Percentiles rank a stretch among this genome's conserved stretches.
phyloP scores from a whole-genome alignment of 148 eudicot species.

The Rhododendron vialii region DNA sequence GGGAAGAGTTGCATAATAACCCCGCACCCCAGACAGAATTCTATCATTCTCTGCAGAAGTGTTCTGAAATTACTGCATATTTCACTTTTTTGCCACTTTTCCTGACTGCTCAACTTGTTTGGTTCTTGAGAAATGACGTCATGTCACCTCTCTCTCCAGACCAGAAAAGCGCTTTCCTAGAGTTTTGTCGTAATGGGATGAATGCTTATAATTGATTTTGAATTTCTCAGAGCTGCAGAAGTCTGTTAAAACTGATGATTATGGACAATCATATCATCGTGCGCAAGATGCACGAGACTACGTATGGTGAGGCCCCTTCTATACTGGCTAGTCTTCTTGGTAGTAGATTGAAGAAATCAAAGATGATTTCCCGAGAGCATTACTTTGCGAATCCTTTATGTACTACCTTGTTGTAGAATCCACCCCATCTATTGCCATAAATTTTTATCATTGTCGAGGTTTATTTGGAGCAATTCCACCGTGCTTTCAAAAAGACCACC shows the following conservation, averaged over 20 bases:
- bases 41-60: background rate
- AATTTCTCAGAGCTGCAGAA: slow-evolving; percentile 67
- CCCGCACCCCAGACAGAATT: background rate
- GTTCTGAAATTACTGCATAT: background rate
- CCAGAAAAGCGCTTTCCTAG: background rate
- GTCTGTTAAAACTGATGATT: slow-evolving; percentile 63
- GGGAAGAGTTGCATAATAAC: background rate
- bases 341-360: slow-evolving; percentile 32
- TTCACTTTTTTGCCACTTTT: background rate
- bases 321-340: slow-evolving; percentile 50
- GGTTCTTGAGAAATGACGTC: background rate
- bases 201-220: background rate
- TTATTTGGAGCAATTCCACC: background rate
- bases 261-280: slow-evolving; percentile 61
- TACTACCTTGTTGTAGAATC: slow-evolving; percentile 33
- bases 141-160: background rate
- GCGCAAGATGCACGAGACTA: slow-evolving; percentile 64
- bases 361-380: slow-evolving; percentile 53
- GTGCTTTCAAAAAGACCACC: background rate
- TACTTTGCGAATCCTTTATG: slow-evolving; percentile 80
- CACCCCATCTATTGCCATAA: background rate
- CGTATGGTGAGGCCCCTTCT: slow-evolving; percentile 49
- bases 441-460: background rate
- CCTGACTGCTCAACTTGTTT: background rate
- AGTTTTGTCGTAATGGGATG: background rate